phyloP scores from a whole-genome alignment of 106 monocot genomes.

The Gastrodia elata region DNA sequence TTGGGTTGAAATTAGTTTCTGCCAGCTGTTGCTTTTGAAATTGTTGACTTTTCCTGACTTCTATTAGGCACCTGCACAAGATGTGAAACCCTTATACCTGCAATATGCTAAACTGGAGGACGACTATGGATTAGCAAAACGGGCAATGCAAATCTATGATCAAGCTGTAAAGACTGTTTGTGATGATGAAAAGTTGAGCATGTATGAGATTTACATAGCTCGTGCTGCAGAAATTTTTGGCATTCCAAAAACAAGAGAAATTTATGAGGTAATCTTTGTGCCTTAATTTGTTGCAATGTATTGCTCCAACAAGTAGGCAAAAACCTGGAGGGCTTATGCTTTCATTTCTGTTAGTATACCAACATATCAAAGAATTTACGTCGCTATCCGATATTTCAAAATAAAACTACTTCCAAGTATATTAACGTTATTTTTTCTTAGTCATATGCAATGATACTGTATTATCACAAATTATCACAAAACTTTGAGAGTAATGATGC shows the following conservation, averaged over 20 bases:
- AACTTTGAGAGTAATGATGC: too few species aligned
- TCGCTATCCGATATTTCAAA: too few species aligned
- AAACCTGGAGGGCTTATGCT: not conserved
- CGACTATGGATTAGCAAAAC: slow-evolving; percentile 83
- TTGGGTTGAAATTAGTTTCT: not conserved
- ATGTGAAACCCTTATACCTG: slow-evolving; percentile 76
- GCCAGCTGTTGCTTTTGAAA: not conserved
- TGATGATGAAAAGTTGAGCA: slow-evolving; percentile 70
- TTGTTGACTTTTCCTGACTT: slow-evolving; percentile 7
- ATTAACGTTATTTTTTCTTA: too few species aligned
- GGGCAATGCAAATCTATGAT: slow-evolving; percentile 95
- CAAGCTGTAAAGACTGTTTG: slow-evolving; percentile 81
- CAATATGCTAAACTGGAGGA: slow-evolving; percentile 98
- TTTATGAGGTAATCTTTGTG: slow-evolving; percentile 67
- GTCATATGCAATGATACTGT: too few species aligned
- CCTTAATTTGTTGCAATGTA: not conserved
- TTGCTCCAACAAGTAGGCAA: not conserved
- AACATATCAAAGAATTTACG: too few species aligned
- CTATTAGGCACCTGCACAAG: slow-evolving; percentile 73
- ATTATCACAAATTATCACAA: too few species aligned
- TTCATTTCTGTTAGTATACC: too few species aligned
- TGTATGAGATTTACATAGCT: slow-evolving; percentile 98
- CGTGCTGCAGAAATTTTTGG: slow-evolving; percentile 94
- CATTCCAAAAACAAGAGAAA: slow-evolving; percentile 92
- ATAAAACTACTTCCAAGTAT: too few species aligned